A percentile compares a stretch with the other conserved stretches of the same genome.
Conservation (phyloP, 1,284 basidiomycete genomes). For the Coniophora puteana region DNA sequence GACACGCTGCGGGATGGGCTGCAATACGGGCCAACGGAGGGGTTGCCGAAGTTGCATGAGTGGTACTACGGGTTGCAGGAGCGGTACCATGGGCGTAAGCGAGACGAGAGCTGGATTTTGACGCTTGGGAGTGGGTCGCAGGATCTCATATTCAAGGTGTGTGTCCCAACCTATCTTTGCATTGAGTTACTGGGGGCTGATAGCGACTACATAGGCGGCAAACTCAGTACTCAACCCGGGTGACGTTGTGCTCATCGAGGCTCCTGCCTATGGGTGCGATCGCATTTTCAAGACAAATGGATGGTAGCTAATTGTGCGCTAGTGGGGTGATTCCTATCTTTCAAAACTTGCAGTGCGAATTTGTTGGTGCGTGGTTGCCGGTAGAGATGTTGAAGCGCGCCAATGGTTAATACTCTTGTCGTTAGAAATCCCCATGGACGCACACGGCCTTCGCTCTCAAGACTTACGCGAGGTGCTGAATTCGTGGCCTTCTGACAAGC, state of each 20-base stretch:
- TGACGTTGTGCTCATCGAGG: slow-evolving; percentile 82
- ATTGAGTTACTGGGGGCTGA: slow-evolving; percentile 2
- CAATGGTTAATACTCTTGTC: slow-evolving; percentile 8
- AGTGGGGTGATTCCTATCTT: slow-evolving; percentile 69
- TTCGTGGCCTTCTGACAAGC: slow-evolving; percentile 71
- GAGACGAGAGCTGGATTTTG: slow-evolving; percentile 67
- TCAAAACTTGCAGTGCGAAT: slow-evolving; percentile 49
- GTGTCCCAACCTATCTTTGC: slow-evolving; percentile 7
- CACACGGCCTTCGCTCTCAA: slow-evolving; percentile 65
- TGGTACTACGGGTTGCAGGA: slow-evolving; percentile 73
- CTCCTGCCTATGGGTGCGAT: slow-evolving; percentile 80
- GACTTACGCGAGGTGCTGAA: slow-evolving; percentile 68
- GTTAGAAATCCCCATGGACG: slow-evolving; percentile 81
- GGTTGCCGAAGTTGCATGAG: slow-evolving; percentile 56
- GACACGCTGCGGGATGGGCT: slow-evolving; percentile 59
- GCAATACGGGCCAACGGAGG: slow-evolving; percentile 79
- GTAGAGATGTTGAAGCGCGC: slow-evolving; percentile 1
- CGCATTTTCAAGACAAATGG: slow-evolving; percentile 1
- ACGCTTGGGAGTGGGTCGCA: slow-evolving; percentile 84
- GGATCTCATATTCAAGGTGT: slow-evolving; percentile 84
- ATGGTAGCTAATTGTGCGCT: slow-evolving; percentile 13
- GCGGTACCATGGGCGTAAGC: slow-evolving; percentile 53
- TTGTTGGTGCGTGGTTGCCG: slow-evolving; percentile 50
- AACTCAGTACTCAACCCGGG: slow-evolving; percentile 70
- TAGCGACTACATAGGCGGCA: slow-evolving; percentile 47